Percentiles rank a stretch among this genome's conserved stretches.
Evolutionary conservation across 495 filamentous ascomycete genomes (phyloP).

Genomic region (Talaromyces stipitatus): DNA sequence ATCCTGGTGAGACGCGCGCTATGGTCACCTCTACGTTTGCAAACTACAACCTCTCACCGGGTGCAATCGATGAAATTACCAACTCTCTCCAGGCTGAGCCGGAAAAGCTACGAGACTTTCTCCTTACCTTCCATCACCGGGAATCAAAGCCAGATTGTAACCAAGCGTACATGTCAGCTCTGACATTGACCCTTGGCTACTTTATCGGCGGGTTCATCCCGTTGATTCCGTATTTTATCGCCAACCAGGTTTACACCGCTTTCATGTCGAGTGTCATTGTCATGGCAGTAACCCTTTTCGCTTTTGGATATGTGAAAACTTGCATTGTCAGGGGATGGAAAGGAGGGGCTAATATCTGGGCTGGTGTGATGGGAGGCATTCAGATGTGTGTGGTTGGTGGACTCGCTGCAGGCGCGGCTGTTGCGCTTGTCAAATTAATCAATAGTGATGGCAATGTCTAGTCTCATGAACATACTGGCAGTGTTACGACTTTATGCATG

Average conservation of each 20-base stretch:
- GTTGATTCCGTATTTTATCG: constrained; percentile 48
- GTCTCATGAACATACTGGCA: not conserved
- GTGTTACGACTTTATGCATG: not conserved
- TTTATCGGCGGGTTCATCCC: constrained; percentile 49
- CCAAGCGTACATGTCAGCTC: constrained; percentile 40
- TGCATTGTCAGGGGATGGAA: constrained; percentile 36
- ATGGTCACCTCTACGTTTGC: constrained; percentile 45
- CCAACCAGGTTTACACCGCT: constrained; percentile 30
- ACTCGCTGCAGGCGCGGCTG: constrained; percentile 56
- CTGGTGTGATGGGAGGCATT: constrained; percentile 41
- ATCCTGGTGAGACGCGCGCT: constrained; percentile 27
- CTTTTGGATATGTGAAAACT: constrained; percentile 47
- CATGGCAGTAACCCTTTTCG: constrained; percentile 40
- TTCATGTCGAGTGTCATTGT: constrained; percentile 42
- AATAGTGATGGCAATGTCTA: constrained; percentile 15
- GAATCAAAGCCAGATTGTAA: constrained; percentile 41
- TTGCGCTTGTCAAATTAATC: constrained; percentile 49
- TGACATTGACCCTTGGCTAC: constrained; percentile 44
- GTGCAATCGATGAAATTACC: constrained; percentile 35
- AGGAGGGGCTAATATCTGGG: constrained; percentile 30
- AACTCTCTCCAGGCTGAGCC: constrained; percentile 37
- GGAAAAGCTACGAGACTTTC: constrained; percentile 44
- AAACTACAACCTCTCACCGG: constrained; percentile 38
- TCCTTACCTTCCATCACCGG: constrained; percentile 51
- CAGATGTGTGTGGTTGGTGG: constrained; percentile 63